Conservation (phyloP, 768 basidiomycete genomes). For the Nidularia pulvinata region DNA sequence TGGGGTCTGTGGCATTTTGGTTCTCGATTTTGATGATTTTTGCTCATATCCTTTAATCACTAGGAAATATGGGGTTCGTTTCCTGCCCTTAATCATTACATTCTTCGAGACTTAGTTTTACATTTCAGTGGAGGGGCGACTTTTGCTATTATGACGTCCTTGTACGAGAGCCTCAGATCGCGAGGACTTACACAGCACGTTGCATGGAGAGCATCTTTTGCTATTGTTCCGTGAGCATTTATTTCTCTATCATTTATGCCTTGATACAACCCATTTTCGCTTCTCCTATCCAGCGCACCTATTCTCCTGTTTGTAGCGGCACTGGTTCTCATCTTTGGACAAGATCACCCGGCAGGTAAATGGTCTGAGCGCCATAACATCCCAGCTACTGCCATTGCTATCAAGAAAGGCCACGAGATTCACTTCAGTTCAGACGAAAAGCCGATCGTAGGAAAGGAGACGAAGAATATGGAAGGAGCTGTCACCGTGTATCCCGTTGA, state of each 20-base stretch:
- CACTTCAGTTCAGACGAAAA: conserved; percentile 16
- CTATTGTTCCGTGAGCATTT: conserved; percentile 40
- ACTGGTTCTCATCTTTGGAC: conserved; percentile 40
- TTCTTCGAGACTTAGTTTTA: background rate
- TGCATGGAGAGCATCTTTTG: conserved; percentile 59
- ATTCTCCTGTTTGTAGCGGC: conserved; percentile 41
- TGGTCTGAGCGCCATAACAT: conserved; percentile 47
- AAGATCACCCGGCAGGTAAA: conserved; percentile 53
- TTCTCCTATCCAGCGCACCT: conserved; percentile 30
- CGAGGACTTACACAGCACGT: conserved; percentile 33
- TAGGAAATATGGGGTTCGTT: conserved; percentile 29
- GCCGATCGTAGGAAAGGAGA: conserved; percentile 19
- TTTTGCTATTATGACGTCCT: conserved; percentile 54
- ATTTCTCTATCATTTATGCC: background rate
- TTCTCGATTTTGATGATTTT: conserved; percentile 1
- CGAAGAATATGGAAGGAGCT: conserved; percentile 17
- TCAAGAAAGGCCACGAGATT: conserved; percentile 11
- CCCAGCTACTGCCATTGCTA: conserved; percentile 20
- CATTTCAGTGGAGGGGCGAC: conserved; percentile 41
- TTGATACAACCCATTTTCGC: background rate
- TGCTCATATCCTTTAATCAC: background rate
- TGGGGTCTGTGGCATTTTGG: conserved; percentile 41
- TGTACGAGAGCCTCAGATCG: conserved; percentile 36
- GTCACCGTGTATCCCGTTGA: conserved; percentile 15
- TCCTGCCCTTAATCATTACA: background rate